Conservation (phyloP, 768 basidiomycete species). For the Candolleomyces eurysporus region DNA sequence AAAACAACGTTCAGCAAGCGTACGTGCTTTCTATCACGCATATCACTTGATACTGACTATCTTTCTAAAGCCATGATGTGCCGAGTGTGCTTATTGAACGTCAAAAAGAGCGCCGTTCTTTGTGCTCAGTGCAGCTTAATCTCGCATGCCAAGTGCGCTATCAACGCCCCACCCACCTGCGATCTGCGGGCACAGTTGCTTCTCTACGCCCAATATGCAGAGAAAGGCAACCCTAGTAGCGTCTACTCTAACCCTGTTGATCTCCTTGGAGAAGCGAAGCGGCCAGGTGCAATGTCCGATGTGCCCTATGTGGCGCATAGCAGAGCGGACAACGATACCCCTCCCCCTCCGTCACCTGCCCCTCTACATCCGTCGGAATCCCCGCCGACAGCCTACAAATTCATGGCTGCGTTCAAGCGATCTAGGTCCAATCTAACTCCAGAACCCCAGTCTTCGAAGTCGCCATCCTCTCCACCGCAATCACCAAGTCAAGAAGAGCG, state of each 20-base stretch:
- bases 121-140: slow-evolving; percentile 91
- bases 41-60: slow-evolving; percentile 10
- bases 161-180: slow-evolving; percentile 74
- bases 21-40: slow-evolving; percentile 37
- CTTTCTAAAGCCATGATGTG: slow-evolving; percentile 71
- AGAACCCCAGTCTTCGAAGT: slow-evolving; percentile 26
- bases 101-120: slow-evolving; percentile 85
- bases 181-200: slow-evolving; percentile 81
- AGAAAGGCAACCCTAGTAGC: slow-evolving; percentile 56
- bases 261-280: slow-evolving; percentile 34
- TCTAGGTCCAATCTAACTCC: slow-evolving; percentile 58
- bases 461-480: slow-evolving; percentile 19
- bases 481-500: slow-evolving; percentile 16
- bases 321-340: slow-evolving; percentile 32
- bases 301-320: slow-evolving; percentile 50
- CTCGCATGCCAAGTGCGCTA: slow-evolving; percentile 74
- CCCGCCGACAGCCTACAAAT: slow-evolving; percentile 61
- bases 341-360: slow-evolving; percentile 30
- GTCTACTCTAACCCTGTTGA: slow-evolving; percentile 55
- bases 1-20: slow-evolving; percentile 93
- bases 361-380: slow-evolving; percentile 27
- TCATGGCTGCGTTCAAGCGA: slow-evolving; percentile 62
- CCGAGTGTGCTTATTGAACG: slow-evolving; percentile 73
- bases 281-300: slow-evolving; percentile 54
- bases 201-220: slow-evolving; percentile 74